phyloP scores from a whole-genome alignment of 2,329 filamentous ascomycete species.

The Trichothecium roseum region DNA sequence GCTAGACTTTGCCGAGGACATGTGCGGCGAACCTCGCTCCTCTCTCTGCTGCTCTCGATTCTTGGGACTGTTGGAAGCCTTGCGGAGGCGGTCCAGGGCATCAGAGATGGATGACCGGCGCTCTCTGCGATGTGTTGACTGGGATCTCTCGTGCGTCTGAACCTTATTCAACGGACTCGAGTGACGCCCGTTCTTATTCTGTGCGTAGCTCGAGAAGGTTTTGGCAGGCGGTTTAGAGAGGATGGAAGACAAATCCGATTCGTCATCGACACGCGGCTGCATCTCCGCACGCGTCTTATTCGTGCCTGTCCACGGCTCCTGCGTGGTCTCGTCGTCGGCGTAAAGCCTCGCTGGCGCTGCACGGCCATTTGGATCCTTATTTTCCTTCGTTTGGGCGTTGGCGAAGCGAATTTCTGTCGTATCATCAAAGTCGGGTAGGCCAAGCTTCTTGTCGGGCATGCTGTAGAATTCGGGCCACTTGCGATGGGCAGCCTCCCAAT shows the following conservation, averaged over 20 bases:
- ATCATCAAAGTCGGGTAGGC: slow-evolving; percentile 17
- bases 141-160: slow-evolving; percentile 20
- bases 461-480: slow-evolving; percentile 43
- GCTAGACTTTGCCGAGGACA: slow-evolving; percentile 29
- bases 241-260: slow-evolving; percentile 36
- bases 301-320: slow-evolving; percentile 27
- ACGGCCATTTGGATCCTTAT: slow-evolving; percentile 23
- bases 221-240: slow-evolving; percentile 28
- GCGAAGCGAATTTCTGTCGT: slow-evolving; percentile 24
- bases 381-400: slow-evolving; percentile 31
- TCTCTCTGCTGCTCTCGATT: slow-evolving; percentile 11
- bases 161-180: slow-evolving; percentile 27
- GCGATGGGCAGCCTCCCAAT: slow-evolving; percentile 35
- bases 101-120: slow-evolving; percentile 20
- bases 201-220: slow-evolving; percentile 13
- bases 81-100: slow-evolving; percentile 23
- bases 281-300: slow-evolving; percentile 36
- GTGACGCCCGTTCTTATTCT: slow-evolving; percentile 18
- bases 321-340: slow-evolving; percentile 30
- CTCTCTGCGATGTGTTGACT: slow-evolving; percentile 12
- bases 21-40: slow-evolving; percentile 18
- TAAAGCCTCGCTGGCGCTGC: slow-evolving; percentile 14
- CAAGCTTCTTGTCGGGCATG: slow-evolving; percentile 21
- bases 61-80: slow-evolving; percentile 21
- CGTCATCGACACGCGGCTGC: slow-evolving; percentile 43